Conservation (phyloP, 768 basidiomycete species). For the Daedalea quercina region DNA sequence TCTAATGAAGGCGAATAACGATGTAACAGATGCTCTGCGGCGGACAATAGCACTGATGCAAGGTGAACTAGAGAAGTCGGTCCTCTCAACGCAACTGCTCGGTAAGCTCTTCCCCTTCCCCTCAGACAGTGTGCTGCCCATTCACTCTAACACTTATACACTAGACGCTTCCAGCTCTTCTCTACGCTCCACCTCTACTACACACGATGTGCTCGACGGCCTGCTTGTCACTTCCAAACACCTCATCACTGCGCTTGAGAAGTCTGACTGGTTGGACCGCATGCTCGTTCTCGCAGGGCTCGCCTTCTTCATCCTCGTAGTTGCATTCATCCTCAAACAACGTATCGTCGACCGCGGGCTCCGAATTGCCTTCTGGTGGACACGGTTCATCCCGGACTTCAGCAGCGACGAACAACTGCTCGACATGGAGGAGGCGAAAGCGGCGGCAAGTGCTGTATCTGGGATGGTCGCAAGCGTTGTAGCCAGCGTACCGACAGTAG, state of each 20-base stretch:
- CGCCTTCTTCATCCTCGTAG: constrained; percentile 75
- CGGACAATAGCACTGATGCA: constrained; percentile 86
- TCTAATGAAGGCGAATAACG: constrained; percentile 82
- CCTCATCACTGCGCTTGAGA: constrained; percentile 83
- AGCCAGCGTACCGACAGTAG: neutral
- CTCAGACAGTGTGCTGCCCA: no score
- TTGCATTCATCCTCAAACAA: constrained; percentile 84
- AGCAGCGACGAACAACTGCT: constrained; percentile 29
- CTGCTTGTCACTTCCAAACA: constrained; percentile 76
- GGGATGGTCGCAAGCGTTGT: neutral
- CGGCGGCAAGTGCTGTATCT: neutral
- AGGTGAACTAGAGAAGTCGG: constrained; percentile 84
- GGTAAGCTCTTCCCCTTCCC: constrained; percentile 37
- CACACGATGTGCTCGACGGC: constrained; percentile 68
- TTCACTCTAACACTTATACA: neutral
- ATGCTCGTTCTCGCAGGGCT: constrained; percentile 77
- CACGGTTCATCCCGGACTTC: constrained; percentile 58
- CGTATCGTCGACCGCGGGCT: constrained; percentile 76
- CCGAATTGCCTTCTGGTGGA: constrained; percentile 85
- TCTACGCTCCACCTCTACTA: constrained; percentile 63
- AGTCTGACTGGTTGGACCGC: constrained; percentile 89
- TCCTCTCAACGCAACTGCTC: constrained; percentile 79
- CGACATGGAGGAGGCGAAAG: constrained; percentile 25
- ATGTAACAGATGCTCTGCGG: constrained; percentile 84
- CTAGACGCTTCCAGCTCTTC: constrained; percentile 75